phyloP scores from a whole-genome alignment of 768 basidiomycete genomes.

The Candolleomyces aberdarensis region DNA sequence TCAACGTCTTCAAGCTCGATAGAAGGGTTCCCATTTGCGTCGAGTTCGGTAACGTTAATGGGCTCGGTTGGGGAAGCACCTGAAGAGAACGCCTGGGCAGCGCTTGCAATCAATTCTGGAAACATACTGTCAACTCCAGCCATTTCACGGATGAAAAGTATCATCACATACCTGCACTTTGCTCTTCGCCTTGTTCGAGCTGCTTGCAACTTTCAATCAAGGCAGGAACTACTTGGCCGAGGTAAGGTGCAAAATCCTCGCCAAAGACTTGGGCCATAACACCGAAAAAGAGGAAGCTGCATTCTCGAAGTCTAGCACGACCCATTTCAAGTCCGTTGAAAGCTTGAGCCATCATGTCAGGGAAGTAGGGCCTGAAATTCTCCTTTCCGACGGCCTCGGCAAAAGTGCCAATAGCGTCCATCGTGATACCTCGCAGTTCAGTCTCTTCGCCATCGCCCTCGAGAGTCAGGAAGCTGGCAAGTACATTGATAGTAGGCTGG shows the following conservation, averaged over 20 bases:
- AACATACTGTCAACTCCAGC: background rate
- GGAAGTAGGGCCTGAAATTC: conserved; percentile 91
- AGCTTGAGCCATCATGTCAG: conserved; percentile 93
- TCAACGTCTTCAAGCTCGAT: conserved; percentile 77
- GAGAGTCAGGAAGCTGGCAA: conserved; percentile 86
- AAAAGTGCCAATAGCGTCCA: conserved; percentile 98
- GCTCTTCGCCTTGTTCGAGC: conserved; percentile 70
- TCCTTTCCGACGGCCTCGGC: conserved; percentile 96
- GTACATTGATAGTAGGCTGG: conserved; percentile 81
- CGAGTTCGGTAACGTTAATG: conserved; percentile 55
- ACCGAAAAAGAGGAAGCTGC: conserved; percentile 97
- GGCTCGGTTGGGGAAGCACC: conserved; percentile 72
- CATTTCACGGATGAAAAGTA: background rate
- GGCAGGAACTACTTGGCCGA: conserved; percentile 82
- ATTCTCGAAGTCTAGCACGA: conserved; percentile 85
- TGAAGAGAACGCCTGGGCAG: conserved; percentile 62
- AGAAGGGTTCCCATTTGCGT: conserved; percentile 52
- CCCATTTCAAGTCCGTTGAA: conserved; percentile 88
- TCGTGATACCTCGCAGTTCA: conserved; percentile 94
- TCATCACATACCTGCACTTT: conserved; percentile 36
- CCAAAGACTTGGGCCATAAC: conserved; percentile 98
- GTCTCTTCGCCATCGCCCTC: conserved; percentile 87
- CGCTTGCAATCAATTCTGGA: conserved; percentile 48
- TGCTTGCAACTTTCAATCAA: conserved; percentile 82
- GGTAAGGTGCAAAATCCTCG: conserved; percentile 88